Evolutionary conservation across 2,329 filamentous ascomycete genomes (phyloP), one percentile per base, ranked within the genome.

Genomic region (Paracamarosporium sp.): DNA sequence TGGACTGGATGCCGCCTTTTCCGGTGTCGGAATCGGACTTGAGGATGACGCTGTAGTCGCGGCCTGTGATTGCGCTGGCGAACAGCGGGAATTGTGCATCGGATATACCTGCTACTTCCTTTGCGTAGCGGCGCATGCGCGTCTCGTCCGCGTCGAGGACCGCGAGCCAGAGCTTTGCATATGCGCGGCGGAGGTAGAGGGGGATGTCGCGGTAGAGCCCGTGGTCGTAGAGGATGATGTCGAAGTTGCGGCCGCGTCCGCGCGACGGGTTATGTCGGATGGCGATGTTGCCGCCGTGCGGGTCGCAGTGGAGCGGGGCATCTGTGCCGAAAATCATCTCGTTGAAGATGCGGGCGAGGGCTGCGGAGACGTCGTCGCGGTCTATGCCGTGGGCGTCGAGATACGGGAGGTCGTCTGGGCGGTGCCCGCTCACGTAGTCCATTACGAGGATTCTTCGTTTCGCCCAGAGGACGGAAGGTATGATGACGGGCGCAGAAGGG

Each of bases 301-400:
- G 95, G 73, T 99, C 95, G 78, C 95, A 99, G 79, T 99, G 95
- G 36, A 99, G 81, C 0, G 95, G 93, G 0, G 94, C 94, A 57
- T 89, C 85, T 51, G 89, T 86, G 47, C 94, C 93, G 65, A 99
- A 99, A 66, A 99, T 97, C 95, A 99, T 99, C 75, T 98, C 93
- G 81, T 99, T 99, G 84, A 99, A 99, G 57, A 99, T 92, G 57
- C 89, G 88, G 0, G 95, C 90, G 4, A 99, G 82, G 0, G 93
- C 90, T 1, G 94, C 93, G 0, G 93, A 96, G 5, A 99, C 95
- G 77, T 98, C 94, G 72, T 98, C 95, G 20, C 95, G 88, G 76
- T 96, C 92, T 72, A 99, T 99, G 56, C 87, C 85, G 73, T 96
- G 90, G 6, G 84, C 81, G 75, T 98, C 95, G 3, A 99, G 82